Evolutionary conservation across 2,329 filamentous ascomycete species (phyloP).

Genomic region (Colletotrichum liaoningense): DNA sequence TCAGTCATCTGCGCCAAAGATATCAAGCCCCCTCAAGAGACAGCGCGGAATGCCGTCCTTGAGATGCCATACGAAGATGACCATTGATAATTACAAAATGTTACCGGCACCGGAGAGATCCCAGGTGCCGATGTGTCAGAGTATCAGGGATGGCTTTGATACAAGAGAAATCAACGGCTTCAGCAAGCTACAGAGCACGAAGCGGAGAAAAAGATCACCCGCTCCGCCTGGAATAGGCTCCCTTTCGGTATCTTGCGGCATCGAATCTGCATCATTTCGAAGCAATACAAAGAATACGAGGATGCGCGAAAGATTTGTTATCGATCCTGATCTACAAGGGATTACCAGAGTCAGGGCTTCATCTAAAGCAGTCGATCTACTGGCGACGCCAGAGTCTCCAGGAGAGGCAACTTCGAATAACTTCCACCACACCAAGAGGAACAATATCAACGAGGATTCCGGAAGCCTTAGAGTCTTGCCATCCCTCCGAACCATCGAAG

Average conservation of each 20-base stretch:
- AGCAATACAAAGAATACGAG: neutral
- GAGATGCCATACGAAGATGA: neutral
- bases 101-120: neutral
- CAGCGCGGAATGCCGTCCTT: neutral
- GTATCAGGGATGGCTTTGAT: slow-evolving; percentile 2
- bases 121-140: neutral
- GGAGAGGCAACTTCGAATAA: neutral
- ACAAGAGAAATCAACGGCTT: neutral
- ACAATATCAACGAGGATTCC: too few species aligned
- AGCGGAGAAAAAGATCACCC: neutral
- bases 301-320: neutral
- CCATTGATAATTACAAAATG: neutral
- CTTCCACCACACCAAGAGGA: neutral
- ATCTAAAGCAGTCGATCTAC: neutral
- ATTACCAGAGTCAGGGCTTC: neutral
- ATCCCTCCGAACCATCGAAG: neutral
- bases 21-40: neutral
- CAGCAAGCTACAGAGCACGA: neutral
- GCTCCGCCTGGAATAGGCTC: neutral
- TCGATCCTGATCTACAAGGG: neutral
- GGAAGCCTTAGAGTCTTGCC: neutral
- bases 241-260: neutral
- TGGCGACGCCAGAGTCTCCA: neutral
- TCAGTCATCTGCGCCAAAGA: neutral
- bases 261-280: neutral